Evolutionary conservation across 139 green algal genomes (phyloP).

Genomic region (Mychonastes homosphaera): DNA sequence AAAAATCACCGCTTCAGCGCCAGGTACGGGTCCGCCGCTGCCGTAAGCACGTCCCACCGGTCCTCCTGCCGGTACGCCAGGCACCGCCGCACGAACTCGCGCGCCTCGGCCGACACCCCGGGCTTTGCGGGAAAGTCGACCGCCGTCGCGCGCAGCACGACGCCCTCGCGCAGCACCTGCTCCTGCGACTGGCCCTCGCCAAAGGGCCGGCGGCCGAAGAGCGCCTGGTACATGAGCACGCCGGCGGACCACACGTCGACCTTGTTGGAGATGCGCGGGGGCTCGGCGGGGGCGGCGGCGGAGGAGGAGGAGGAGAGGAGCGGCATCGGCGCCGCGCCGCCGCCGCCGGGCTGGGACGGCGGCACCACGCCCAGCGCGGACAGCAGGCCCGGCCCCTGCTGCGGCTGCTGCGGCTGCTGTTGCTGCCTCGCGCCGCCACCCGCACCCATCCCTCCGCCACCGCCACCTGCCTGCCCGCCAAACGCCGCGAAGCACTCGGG

Average conservation of each 20-base stretch:
- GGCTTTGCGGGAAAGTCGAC: conserved; percentile 52
- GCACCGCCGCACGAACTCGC: conserved; percentile 74
- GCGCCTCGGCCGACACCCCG: conserved; percentile 60
- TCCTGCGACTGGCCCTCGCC: conserved; percentile 59
- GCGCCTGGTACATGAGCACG: conserved; percentile 92
- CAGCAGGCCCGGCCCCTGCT: neutral
- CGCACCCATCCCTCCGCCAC: too few species aligned
- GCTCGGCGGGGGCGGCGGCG: neutral
- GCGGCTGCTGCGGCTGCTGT: conserved; percentile 8
- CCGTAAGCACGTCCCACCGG: conserved; percentile 53
- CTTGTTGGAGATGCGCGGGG: conserved; percentile 77
- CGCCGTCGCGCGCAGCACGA: conserved; percentile 53
- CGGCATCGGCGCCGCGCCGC: conserved; percentile 2
- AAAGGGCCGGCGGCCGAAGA: conserved; percentile 85
- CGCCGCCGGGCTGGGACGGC: conserved; percentile 1
- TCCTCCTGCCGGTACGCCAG: conserved; percentile 46
- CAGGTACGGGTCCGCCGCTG: conserved; percentile 59
- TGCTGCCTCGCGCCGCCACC: too few species aligned
- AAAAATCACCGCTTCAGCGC: conserved; percentile 24
- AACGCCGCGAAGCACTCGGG: conserved; percentile 39
- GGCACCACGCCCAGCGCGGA: conserved; percentile 70
- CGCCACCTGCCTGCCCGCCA: too few species aligned
- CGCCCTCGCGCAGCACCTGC: conserved; percentile 70
- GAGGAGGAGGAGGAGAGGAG: neutral
- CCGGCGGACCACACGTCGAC: conserved; percentile 88